A percentile compares a stretch with the other conserved stretches of the same genome.
Conservation (phyloP, 768 basidiomycete genomes). For the Strobilomyces dryophilus region DNA sequence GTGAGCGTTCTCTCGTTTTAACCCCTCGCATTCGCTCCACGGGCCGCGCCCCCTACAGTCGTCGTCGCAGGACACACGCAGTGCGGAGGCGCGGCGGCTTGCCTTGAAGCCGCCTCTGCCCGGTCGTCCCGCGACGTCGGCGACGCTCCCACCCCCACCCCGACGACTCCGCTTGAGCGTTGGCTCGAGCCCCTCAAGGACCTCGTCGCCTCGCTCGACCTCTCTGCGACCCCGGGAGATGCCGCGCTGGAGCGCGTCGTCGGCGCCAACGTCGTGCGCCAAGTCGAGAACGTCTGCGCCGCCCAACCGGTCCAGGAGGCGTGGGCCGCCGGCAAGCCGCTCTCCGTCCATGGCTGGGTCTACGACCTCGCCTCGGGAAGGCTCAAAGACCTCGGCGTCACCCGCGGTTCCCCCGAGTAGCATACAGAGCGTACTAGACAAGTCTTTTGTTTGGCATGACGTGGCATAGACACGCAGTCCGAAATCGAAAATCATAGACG, state of each 20-base stretch:
- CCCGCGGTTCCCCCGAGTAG: slow-evolving; percentile 18
- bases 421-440: neutral
- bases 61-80: slow-evolving; percentile 79
- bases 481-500: slow-evolving; percentile 2
- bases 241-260: slow-evolving; percentile 47
- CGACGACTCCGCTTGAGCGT: slow-evolving; percentile 47
- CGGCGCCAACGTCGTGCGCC: slow-evolving; percentile 55
- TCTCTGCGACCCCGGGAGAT: slow-evolving; percentile 33
- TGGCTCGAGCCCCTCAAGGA: slow-evolving; percentile 71
- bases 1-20: no score
- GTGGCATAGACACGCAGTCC: slow-evolving; percentile 15
- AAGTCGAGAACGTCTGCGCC: slow-evolving; percentile 49
- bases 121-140: neutral
- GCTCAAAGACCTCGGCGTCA: slow-evolving; percentile 55
- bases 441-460: slow-evolving; percentile 1
- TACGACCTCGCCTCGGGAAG: slow-evolving; percentile 60
- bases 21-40: no score
- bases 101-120: slow-evolving; percentile 37
- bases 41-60: no score
- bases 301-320: slow-evolving; percentile 43
- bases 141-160: neutral
- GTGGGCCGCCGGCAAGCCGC: slow-evolving; percentile 37
- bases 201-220: slow-evolving; percentile 40
- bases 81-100: slow-evolving; percentile 74
- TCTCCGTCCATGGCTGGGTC: slow-evolving; percentile 72